phyloP scores from a whole-genome alignment of 176 grass and related monocot species.

The Oryza punctata region DNA sequence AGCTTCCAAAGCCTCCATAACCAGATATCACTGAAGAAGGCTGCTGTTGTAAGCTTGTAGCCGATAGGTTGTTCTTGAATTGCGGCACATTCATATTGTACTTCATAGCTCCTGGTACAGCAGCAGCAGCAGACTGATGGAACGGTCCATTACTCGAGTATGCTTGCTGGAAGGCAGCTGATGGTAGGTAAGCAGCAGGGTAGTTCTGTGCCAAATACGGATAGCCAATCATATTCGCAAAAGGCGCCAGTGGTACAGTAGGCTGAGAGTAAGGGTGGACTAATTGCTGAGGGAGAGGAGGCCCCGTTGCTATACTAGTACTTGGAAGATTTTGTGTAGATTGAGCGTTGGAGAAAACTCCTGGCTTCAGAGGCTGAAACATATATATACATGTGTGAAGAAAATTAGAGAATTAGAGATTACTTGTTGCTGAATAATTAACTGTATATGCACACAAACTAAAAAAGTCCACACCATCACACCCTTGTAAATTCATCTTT shows the following conservation, averaged over 20 bases:
- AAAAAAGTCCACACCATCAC: not conserved
- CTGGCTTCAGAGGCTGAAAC: conserved; percentile 67
- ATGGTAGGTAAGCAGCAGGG: conserved; percentile 72
- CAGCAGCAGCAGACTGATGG: conserved; percentile 66
- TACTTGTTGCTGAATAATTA: not conserved
- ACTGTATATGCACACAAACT: not conserved
- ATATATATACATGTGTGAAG: not conserved
- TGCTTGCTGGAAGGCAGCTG: conserved; percentile 79
- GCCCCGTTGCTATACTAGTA: conserved; percentile 48
- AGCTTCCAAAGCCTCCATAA: conserved; percentile 83
- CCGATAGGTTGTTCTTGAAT: conserved; percentile 78
- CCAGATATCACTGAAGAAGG: conserved; percentile 67
- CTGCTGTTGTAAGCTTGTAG: conserved; percentile 62
- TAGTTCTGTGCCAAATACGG: conserved; percentile 85
- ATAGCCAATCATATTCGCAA: conserved; percentile 88
- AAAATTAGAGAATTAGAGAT: not conserved
- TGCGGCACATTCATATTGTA: conserved; percentile 76
- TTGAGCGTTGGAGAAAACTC: conserved; percentile 72
- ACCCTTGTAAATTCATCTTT: not conserved
- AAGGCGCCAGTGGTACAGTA: conserved; percentile 71
- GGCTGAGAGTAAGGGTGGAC: conserved; percentile 95
- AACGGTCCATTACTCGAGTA: conserved; percentile 83
- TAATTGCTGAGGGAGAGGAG: conserved; percentile 80
- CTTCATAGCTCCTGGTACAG: conserved; percentile 76
- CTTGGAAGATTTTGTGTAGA: conserved; percentile 65